A percentile compares a stretch with the other conserved stretches of the same genome.
These are phyloP conservation scores for Lagenidium sp. DNA, from an alignment of 352 stramenopile species.

Conservation along the genomic window DNA sequence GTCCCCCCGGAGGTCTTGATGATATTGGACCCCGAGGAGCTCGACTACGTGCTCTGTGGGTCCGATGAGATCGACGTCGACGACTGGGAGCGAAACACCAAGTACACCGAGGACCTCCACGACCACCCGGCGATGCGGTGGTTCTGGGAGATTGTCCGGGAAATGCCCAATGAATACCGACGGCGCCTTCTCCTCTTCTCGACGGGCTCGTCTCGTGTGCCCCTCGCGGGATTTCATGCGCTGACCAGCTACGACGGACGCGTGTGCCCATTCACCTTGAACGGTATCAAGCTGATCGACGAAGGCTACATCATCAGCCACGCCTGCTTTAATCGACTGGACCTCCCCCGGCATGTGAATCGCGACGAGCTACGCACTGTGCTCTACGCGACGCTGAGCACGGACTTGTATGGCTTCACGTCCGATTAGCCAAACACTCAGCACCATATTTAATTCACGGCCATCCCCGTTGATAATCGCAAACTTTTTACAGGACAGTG, in stretches of 20 bases:
- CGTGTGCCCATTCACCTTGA: conserved; percentile 69
- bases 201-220: conserved; percentile 72
- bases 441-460: too few species aligned
- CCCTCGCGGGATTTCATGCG: conserved; percentile 54
- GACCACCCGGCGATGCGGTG: conserved; percentile 37
- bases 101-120: conserved; percentile 35
- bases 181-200: conserved; percentile 70
- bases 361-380: conserved; percentile 63
- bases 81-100: conserved; percentile 92
- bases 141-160: conserved; percentile 96
- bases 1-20: conserved; percentile 91
- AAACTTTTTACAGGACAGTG: too few species aligned
- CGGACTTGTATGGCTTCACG: conserved; percentile 54
- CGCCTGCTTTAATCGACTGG: conserved; percentile 79
- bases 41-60: conserved; percentile 96
- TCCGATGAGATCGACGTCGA: conserved; percentile 93
- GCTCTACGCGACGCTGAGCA: conserved; percentile 34
- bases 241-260: conserved; percentile 78
- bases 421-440: too few species aligned
- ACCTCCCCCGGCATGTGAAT: conserved; percentile 89
- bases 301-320: conserved; percentile 28
- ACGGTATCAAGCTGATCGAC: conserved; percentile 22
- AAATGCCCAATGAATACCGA: conserved; percentile 73
- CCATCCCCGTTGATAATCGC: too few species aligned
- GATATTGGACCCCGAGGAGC: conserved; percentile 96